Base-by-base conservation (phyloP, 306 rosid species). In the Malus sieversii region DNA sequence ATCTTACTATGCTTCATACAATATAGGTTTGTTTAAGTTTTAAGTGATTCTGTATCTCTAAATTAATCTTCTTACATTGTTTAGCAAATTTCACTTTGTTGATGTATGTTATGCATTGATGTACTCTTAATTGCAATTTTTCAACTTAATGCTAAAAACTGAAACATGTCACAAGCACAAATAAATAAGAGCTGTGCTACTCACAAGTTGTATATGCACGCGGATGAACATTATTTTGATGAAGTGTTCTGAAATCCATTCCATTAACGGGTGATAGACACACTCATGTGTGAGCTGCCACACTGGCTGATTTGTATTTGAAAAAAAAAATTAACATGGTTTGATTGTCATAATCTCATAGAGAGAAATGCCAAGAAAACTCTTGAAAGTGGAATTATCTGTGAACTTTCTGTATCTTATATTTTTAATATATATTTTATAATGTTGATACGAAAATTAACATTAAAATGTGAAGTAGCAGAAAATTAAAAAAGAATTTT, bases 371-470 rank as follows among this genome's bases (percentile, higher is more conserved):
- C 0, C 2, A 6, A 35, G 2, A 0, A 6, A 2, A 38, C 42
- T 38, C 0, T 7, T 0, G 2, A 6, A 38, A 38, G 0, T 38
- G 0, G 0, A 0, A 38, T 0, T 38, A 38, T 38, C 0, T 7
- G 2, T 38, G 10, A 1, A 38, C 10, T 38, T 0, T 38, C 2
- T 38, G 0, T 38, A 38, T 7, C 0, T 38, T 38, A 38, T 38
- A 38, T 7, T 38, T 35, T 38, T 38, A 38, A 1, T 2, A 38
- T 0, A 7, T 7, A 7, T 38, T 7, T 2, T 38, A 38, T 7
- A 38, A 38, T 7, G 0, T 38, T 38, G 2, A 38, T 0, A 38
- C 0, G 0, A 38, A 38, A 38, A 38, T 7, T 7, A 38, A 38
- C 0, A 1, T 7, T 1, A 38, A 38, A 38, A 6, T 38, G 0